phyloP scores from a whole-genome alignment of 2,329 filamentous ascomycete genomes.

The Elsinoe ampelina region DNA sequence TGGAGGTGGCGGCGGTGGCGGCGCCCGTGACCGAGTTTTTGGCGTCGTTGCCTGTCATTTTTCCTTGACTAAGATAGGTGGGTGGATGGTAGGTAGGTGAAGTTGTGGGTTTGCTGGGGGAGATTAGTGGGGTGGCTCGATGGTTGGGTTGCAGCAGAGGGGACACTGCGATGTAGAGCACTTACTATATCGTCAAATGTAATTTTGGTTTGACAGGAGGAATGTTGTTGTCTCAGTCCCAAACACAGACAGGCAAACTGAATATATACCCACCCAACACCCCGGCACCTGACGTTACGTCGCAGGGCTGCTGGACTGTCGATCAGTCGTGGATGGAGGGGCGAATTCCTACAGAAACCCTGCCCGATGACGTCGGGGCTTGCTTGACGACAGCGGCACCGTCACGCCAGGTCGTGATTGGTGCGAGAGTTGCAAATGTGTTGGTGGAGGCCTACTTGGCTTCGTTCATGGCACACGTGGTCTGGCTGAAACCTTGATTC shows the following conservation, averaged over 20 bases:
- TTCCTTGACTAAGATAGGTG: neutral
- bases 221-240: neutral
- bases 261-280: neutral
- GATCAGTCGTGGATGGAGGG: neutral
- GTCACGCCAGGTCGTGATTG: neutral
- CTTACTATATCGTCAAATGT: no score
- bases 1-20: slow-evolving; percentile 47
- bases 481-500: neutral
- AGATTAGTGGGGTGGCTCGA: no score
- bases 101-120: neutral
- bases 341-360: neutral
- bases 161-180: neutral
- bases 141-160: no score
- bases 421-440: neutral
- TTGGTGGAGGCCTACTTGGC: neutral
- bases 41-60: slow-evolving; percentile 20
- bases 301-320: neutral
- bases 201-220: neutral
- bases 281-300: neutral
- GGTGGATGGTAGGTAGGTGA: neutral
- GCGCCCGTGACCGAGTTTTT: slow-evolving; percentile 39
- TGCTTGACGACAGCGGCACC: slow-evolving; percentile 1
- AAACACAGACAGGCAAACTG: neutral
- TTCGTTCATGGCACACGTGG: slow-evolving; percentile 10
- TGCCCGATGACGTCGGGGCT: slow-evolving; percentile 10